Conservation (phyloP, 768 basidiomycete species). For the Gymnopilus junonius region DNA sequence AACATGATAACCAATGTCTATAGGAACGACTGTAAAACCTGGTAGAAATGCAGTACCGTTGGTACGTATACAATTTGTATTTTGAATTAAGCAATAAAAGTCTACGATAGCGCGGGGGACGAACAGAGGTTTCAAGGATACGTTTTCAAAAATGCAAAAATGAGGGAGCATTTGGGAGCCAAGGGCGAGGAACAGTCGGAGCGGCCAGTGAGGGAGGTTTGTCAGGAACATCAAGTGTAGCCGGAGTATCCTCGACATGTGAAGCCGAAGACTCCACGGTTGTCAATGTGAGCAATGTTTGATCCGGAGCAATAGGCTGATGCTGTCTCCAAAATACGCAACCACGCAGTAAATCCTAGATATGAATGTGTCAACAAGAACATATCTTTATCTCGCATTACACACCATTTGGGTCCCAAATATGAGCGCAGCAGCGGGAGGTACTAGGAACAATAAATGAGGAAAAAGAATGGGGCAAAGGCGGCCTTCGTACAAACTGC, state of each 20-base stretch:
- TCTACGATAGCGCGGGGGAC: neutral
- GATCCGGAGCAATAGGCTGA: neutral
- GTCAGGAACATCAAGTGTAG: neutral
- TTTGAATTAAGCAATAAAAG: neutral
- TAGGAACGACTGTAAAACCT: neutral
- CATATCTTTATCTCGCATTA: neutral
- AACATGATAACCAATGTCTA: neutral
- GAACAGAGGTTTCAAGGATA: neutral
- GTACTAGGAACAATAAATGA: conserved; percentile 22
- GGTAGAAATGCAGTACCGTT: neutral
- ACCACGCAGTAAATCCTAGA: conserved; percentile 22
- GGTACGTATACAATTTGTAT: neutral
- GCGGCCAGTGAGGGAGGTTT: neutral
- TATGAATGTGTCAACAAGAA: neutral
- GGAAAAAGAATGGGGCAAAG: neutral
- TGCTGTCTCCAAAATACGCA: conserved; percentile 18
- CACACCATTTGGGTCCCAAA: conserved; percentile 34
- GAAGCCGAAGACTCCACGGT: conserved; percentile 15
- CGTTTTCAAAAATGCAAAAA: conserved; percentile 14
- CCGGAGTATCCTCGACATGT: neutral
- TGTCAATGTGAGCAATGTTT: conserved; percentile 13
- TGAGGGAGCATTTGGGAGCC: conserved; percentile 8
- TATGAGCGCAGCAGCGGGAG: conserved; percentile 29
- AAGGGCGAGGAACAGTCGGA: neutral
- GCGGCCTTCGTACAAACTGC: conserved; percentile 30